Percentiles rank a stretch among this genome's conserved stretches.
Evolutionary conservation across 2,329 filamentous ascomycete genomes (phyloP).

Genomic region (Magnaporthales sp.): DNA sequence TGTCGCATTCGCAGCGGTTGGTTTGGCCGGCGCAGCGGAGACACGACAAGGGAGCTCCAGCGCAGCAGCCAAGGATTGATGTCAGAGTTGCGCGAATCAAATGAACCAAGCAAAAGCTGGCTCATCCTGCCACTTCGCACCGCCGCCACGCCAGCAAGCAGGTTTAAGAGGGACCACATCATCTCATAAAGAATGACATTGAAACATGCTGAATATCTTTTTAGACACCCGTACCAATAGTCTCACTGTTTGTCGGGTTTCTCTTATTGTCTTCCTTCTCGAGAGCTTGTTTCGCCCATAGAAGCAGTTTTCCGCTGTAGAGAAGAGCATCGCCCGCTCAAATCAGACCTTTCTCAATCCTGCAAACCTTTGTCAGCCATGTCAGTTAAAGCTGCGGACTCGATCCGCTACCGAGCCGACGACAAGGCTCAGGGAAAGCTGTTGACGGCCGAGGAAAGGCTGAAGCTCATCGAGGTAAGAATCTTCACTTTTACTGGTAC

Average conservation of each 20-base stretch:
- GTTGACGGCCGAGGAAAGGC: constrained; percentile 32
- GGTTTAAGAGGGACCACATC: background rate
- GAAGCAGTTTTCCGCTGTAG: background rate
- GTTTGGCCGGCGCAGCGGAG: background rate
- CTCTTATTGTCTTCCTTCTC: background rate
- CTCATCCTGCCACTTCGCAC: constrained; percentile 1
- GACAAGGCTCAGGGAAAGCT: constrained; percentile 31
- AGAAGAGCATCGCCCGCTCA: background rate
- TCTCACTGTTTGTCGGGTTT: background rate
- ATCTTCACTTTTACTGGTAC: background rate
- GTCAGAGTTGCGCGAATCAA: constrained; percentile 1
- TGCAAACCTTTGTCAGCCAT: constrained; percentile 15
- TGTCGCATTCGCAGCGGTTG: background rate
- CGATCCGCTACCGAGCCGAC: constrained; percentile 34
- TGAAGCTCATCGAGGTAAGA: constrained; percentile 35
- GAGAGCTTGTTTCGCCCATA: background rate
- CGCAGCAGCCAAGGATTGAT: background rate
- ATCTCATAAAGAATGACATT: background rate
- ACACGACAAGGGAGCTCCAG: background rate
- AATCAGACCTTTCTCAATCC: background rate
- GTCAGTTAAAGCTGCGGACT: constrained; percentile 27
- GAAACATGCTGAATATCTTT: background rate
- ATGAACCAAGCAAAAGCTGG: background rate
- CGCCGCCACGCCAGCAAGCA: background rate
- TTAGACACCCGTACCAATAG: background rate